phyloP scores from a whole-genome alignment of 306 rosid species.

The Chamaecrista fasciculata region DNA sequence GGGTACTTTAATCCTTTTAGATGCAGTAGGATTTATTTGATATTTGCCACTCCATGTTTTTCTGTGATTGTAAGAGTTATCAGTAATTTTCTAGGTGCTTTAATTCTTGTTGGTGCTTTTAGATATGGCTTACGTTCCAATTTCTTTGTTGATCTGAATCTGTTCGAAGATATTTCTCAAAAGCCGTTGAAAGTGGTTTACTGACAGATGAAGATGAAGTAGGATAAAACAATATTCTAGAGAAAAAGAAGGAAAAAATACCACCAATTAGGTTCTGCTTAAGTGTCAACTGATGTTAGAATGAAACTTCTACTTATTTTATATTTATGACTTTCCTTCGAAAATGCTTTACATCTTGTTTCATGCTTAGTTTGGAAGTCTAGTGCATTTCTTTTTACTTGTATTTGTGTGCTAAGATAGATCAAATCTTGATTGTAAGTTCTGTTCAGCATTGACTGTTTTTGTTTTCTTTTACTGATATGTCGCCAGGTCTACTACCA shows the following conservation, averaged over 20 bases:
- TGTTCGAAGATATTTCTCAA: background rate
- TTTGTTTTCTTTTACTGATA: background rate
- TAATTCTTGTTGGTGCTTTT: background rate
- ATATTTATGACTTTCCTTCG: background rate
- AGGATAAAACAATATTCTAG: background rate
- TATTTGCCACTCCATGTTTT: background rate
- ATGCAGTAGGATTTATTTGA: constrained; percentile 5
- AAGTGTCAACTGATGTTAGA: background rate
- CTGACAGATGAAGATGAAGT: background rate
- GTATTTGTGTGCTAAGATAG: background rate
- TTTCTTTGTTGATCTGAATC: background rate
- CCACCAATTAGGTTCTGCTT: background rate
- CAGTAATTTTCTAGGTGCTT: background rate
- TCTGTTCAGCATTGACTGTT: background rate
- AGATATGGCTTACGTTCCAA: background rate
- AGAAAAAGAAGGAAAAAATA: background rate
- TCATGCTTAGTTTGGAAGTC: background rate
- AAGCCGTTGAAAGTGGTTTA: background rate
- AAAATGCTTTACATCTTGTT: background rate
- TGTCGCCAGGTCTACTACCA: background rate
- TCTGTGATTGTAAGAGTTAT: background rate
- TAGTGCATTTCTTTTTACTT: background rate
- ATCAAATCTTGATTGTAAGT: background rate
- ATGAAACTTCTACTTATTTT: too few relatives aligned
- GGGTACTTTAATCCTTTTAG: background rate